Percentiles rank a stretch among this genome's conserved stretches.
Evolutionary conservation across 2,329 filamentous ascomycete genomes (phyloP).

Genomic region (Lasiodiplodia citricola): DNA sequence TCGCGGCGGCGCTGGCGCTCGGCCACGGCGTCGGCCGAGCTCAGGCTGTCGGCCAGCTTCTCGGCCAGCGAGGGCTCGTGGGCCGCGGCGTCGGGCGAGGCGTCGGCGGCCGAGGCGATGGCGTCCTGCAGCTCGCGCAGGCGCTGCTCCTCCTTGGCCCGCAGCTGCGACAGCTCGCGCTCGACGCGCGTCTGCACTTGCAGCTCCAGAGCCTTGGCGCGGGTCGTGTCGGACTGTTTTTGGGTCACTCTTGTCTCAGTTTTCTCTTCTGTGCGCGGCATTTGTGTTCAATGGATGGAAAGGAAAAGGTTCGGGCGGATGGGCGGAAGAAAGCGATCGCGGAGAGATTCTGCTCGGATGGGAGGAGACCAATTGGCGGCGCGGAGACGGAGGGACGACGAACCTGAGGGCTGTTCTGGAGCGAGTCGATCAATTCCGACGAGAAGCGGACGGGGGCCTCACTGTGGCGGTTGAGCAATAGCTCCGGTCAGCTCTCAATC

Average conservation of each 20-base stretch:
- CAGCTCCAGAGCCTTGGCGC: conserved; percentile 81
- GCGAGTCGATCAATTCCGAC: conserved; percentile 77
- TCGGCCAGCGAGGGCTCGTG: conserved; percentile 38
- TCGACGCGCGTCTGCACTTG: conserved; percentile 87
- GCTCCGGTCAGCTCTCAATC: conserved; percentile 28
- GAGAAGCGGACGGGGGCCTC: conserved; percentile 74
- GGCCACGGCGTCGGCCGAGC: conserved; percentile 41
- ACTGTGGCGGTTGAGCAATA: conserved; percentile 43
- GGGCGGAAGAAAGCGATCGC: background rate
- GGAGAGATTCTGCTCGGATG: background rate
- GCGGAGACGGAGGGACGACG: conserved; percentile 31
- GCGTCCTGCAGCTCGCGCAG: conserved; percentile 73
- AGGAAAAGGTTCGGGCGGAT: background rate
- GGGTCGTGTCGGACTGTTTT: conserved; percentile 82
- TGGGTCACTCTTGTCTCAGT: background rate
- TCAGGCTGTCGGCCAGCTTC: conserved; percentile 44
- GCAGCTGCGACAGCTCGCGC: conserved; percentile 81
- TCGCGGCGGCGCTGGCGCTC: conserved; percentile 52
- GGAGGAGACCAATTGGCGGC: conserved; percentile 5
- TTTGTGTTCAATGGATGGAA: background rate
- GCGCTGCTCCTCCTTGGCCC: conserved; percentile 70
- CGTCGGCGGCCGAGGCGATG: conserved; percentile 54
- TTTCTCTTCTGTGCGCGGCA: conserved; percentile 3
- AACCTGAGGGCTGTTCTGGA: conserved; percentile 88
- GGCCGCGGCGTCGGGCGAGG: conserved; percentile 32